phyloP scores from a whole-genome alignment of 1,139 yeast genomes.

The Tardiomyces blankii region DNA sequence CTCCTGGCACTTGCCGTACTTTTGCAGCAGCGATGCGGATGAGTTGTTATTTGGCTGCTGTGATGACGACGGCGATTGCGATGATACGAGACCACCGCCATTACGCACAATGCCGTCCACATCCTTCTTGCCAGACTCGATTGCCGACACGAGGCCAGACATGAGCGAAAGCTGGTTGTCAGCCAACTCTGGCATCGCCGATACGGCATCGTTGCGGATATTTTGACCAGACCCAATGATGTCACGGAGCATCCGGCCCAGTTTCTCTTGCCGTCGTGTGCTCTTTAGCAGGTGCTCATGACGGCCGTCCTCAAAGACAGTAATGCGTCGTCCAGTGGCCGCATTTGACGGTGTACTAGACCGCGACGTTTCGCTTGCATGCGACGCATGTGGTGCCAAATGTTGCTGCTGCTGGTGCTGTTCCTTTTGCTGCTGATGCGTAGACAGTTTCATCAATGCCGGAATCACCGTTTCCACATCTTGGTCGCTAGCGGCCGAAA shows the following conservation, averaged over 20 bases:
- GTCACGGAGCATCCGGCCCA: slow-evolving; percentile 80
- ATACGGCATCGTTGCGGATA: slow-evolving; percentile 68
- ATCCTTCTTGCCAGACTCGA: slow-evolving; percentile 12
- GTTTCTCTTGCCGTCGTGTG: slow-evolving; percentile 80
- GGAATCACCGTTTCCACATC: not conserved
- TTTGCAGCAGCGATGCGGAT: slow-evolving; percentile 37
- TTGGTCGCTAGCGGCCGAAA: not conserved
- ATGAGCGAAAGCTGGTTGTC: slow-evolving; percentile 56
- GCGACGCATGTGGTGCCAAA: not conserved
- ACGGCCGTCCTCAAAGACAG: slow-evolving; percentile 6
- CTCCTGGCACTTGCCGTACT: slow-evolving; percentile 73
- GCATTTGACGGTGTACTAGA: not conserved
- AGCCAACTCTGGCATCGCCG: slow-evolving; percentile 65
- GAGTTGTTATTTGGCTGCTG: slow-evolving; percentile 5
- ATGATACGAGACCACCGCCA: not conserved
- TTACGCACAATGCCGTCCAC: slow-evolving; percentile 4
- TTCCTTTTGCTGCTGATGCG: slow-evolving; percentile 3
- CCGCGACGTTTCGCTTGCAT: not conserved
- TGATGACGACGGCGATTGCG: not conserved
- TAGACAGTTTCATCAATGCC: not conserved
- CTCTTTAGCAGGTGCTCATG: slow-evolving; percentile 76
- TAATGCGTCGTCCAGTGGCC: not conserved
- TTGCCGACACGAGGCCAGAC: slow-evolving; percentile 49
- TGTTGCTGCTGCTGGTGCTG: slow-evolving; percentile 3
- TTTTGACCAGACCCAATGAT: slow-evolving; percentile 54